These are phyloP conservation scores for Moelleriella libera DNA, from an alignment of 2,329 filamentous ascomycete genomes.

Conservation along the genomic window DNA sequence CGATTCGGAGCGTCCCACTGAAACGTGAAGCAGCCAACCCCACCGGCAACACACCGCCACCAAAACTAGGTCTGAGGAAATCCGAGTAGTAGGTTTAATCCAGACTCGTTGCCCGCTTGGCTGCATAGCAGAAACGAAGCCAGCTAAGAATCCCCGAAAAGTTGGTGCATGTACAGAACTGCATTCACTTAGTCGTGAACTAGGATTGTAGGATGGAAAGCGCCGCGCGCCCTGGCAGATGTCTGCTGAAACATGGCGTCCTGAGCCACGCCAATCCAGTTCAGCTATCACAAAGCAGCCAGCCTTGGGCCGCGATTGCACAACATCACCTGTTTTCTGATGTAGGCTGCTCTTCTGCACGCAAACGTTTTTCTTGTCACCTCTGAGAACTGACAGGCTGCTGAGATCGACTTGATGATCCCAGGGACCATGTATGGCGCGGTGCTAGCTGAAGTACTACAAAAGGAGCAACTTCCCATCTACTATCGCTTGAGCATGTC, in stretches of 20 bases:
- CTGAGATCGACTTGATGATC: constrained; percentile 55
- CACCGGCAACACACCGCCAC: too few relatives aligned
- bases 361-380: neutral
- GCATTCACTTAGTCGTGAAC: neutral
- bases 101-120: too few relatives aligned
- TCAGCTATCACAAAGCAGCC: constrained; percentile 56
- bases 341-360: constrained; percentile 20
- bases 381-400: neutral
- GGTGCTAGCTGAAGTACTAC: constrained; percentile 37
- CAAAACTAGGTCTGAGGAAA: too few relatives aligned
- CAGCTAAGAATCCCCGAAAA: too few relatives aligned
- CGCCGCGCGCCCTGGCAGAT: constrained; percentile 42
- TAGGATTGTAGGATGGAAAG: neutral
- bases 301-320: constrained; percentile 60
- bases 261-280: constrained; percentile 57
- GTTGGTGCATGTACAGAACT: neutral
- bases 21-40: too few relatives aligned
- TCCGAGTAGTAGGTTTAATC: too few relatives aligned
- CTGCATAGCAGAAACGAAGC: too few relatives aligned
- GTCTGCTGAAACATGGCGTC: constrained; percentile 55
- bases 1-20: too few relatives aligned
- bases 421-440: constrained; percentile 46
- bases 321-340: constrained; percentile 55
- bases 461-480: constrained; percentile 16
- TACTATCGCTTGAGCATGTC: constrained; percentile 63